Percentiles rank a stretch among this genome's conserved stretches.
These are phyloP conservation scores for Auricularia heimuer DNA, from an alignment of 768 basidiomycete genomes.

Conservation along the genomic window DNA sequence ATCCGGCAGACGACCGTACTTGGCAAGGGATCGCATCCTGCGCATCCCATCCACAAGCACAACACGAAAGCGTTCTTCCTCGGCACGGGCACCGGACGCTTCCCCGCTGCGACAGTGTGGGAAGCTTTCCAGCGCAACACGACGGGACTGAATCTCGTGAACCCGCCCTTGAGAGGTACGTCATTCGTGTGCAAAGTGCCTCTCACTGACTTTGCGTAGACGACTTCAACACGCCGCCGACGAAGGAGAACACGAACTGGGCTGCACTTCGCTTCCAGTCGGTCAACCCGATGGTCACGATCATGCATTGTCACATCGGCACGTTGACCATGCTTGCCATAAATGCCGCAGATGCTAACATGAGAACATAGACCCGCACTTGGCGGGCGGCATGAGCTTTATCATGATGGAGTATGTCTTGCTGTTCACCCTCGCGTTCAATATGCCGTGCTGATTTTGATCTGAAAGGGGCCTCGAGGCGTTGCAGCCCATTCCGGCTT, in stretches of 20 bases:
- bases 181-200: not conserved
- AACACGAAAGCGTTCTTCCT: not conserved
- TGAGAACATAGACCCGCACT: not conserved
- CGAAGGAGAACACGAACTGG: not conserved
- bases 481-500: not conserved
- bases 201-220: not conserved
- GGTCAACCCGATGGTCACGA: not conserved
- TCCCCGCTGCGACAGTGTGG: not conserved
- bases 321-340: not conserved
- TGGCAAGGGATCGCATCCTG: not conserved
- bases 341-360: not conserved
- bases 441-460: not conserved
- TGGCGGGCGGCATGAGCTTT: not conserved
- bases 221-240: not conserved
- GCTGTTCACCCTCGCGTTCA: not conserved
- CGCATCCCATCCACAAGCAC: not conserved
- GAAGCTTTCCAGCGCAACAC: not conserved
- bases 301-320: not conserved
- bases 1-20: not conserved
- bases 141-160: not conserved
- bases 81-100: not conserved
- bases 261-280: not conserved
- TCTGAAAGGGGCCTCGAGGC: not conserved
- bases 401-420: not conserved
- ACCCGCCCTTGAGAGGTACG: not conserved